These are phyloP conservation scores for Myriosclerotinia curreyana DNA, from an alignment of 2,329 filamentous ascomycete species.

Conservation along the genomic window DNA sequence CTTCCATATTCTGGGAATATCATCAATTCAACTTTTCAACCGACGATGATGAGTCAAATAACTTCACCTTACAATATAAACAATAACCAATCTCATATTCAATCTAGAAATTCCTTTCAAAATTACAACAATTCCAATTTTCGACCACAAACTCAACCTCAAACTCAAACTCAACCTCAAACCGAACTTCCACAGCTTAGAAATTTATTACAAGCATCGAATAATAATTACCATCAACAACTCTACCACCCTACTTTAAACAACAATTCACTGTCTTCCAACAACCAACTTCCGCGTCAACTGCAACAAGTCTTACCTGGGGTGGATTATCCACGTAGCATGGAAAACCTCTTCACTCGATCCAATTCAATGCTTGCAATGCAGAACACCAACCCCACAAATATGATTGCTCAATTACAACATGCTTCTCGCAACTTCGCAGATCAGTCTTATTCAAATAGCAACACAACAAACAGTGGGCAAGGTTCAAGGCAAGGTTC, in stretches of 20 bases:
- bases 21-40: slow-evolving; percentile 2
- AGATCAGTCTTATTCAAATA: neutral
- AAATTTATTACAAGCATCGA: slow-evolving; percentile 6
- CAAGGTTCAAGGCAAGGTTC: neutral
- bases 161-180: slow-evolving; percentile 5
- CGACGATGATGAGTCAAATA: neutral
- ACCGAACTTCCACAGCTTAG: slow-evolving; percentile 7
- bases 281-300: neutral
- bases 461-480: neutral
- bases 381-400: slow-evolving; percentile 14
- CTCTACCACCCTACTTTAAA: neutral
- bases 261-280: slow-evolving; percentile 20
- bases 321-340: slow-evolving; percentile 8
- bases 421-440: neutral
- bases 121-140: neutral
- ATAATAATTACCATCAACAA: neutral
- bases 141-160: slow-evolving; percentile 7
- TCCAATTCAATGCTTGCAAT: slow-evolving; percentile 11
- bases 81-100: slow-evolving; percentile 12
- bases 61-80: slow-evolving; percentile 4
- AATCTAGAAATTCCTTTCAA: neutral
- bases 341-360: slow-evolving; percentile 18
- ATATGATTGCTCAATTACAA: slow-evolving; percentile 11
- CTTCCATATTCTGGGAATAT: slow-evolving; percentile 14
- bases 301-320: neutral